These are phyloP conservation scores for Alternaria infectoria DNA, from an alignment of 2,329 filamentous ascomycete genomes.

Conservation along the genomic window DNA sequence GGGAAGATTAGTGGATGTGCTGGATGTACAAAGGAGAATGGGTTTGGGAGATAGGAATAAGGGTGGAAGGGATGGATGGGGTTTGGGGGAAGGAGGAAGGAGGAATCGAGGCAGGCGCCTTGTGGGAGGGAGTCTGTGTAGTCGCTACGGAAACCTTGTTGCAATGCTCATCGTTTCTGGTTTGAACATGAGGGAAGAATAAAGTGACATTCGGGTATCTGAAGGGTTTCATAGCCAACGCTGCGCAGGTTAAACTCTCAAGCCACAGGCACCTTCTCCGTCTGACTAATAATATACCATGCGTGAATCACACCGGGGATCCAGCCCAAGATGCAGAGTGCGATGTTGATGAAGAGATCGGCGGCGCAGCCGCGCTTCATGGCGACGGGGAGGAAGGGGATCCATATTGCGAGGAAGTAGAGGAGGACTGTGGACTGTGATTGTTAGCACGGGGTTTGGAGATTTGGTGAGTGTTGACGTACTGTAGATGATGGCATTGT, in stretches of 20 bases:
- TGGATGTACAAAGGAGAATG: neutral
- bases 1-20: neutral
- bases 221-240: too few species aligned
- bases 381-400: conserved; percentile 52
- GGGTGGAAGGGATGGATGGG: neutral
- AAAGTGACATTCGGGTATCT: neutral
- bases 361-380: conserved; percentile 48
- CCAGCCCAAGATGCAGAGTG: conserved; percentile 46
- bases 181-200: neutral
- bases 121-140: neutral
- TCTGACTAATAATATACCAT: conserved; percentile 34
- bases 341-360: conserved; percentile 52
- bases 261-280: conserved; percentile 5
- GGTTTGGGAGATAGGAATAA: neutral
- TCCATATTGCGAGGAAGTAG: conserved; percentile 41
- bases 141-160: neutral
- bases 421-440: conserved; percentile 25
- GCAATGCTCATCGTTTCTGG: neutral
- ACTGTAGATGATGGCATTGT: too few species aligned
- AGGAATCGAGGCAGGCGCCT: neutral
- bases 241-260: neutral
- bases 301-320: conserved; percentile 39
- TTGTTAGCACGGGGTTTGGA: too few species aligned
- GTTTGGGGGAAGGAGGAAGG: neutral
- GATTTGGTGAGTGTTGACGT: too few species aligned